Conservation (phyloP, 1,139 yeast genomes). For the Kurtzmaniella natalensis region DNA sequence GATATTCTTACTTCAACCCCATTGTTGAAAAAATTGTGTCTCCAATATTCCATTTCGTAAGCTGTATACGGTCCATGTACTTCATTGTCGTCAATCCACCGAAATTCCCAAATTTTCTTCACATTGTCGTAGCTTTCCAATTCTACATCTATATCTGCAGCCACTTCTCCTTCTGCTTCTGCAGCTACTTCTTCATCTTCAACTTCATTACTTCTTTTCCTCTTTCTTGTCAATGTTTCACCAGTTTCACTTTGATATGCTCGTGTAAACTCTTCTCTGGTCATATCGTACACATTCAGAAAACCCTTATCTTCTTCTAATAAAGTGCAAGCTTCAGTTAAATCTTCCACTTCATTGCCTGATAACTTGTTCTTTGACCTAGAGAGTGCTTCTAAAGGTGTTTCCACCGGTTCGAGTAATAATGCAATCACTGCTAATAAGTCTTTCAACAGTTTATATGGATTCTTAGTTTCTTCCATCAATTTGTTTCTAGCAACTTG, state of each 20-base stretch:
- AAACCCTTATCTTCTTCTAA: conserved; percentile 38
- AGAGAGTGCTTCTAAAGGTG: conserved; percentile 58
- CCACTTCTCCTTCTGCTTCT: conserved; percentile 8
- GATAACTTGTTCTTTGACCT: conserved; percentile 24
- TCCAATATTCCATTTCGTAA: conserved; percentile 60
- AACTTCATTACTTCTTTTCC: conserved; percentile 17
- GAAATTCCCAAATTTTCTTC: conserved; percentile 51
- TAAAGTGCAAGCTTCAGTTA: conserved; percentile 51
- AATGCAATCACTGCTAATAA: conserved; percentile 35
- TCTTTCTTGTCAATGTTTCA: conserved; percentile 19
- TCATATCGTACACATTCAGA: conserved; percentile 47
- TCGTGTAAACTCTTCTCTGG: conserved; percentile 58
- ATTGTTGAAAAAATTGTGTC: conserved; percentile 49
- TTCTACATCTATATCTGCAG: conserved; percentile 8
- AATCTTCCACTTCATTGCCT: conserved; percentile 8
- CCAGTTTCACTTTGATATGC: conserved; percentile 51
- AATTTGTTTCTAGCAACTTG: conserved; percentile 23
- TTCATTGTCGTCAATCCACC: conserved; percentile 49
- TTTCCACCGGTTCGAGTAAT: conserved; percentile 55
- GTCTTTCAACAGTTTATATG: conserved; percentile 12
- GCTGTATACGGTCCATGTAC: conserved; percentile 59
- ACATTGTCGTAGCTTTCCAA: conserved; percentile 22
- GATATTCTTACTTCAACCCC: conserved; percentile 40
- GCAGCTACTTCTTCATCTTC: conserved; percentile 11
- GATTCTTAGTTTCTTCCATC: conserved; percentile 10